Conservation (phyloP, 2,329 filamentous ascomycete genomes). For the Emergomyces orientalis region DNA sequence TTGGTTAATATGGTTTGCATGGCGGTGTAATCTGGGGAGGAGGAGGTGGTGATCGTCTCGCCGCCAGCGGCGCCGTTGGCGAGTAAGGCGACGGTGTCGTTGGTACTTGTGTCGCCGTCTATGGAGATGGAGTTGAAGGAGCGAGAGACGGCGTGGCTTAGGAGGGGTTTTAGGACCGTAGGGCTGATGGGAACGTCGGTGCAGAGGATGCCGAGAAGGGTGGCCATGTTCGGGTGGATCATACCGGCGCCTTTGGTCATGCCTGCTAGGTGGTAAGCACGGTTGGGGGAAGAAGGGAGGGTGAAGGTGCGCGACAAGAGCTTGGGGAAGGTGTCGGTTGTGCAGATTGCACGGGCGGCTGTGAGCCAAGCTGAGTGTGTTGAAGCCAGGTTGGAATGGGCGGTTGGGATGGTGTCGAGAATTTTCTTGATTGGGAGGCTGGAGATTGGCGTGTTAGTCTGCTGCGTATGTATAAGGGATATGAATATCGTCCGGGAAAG, state of each 20-base stretch:
- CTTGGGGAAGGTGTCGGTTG: conserved; percentile 97
- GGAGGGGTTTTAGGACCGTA: conserved; percentile 56
- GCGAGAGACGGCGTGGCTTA: conserved; percentile 64
- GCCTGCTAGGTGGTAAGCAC: conserved; percentile 76
- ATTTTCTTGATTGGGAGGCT: conserved; percentile 89
- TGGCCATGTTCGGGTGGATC: conserved; percentile 99
- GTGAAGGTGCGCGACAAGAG: conserved; percentile 75
- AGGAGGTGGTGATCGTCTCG: conserved; percentile 45
- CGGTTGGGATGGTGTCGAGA: conserved; percentile 66
- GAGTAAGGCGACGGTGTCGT: conserved; percentile 90
- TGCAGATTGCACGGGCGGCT: conserved; percentile 87
- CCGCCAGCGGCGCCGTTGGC: conserved; percentile 89
- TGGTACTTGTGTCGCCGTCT: conserved; percentile 94
- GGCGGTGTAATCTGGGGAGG: conserved; percentile 53
- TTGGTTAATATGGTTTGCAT: conserved; percentile 62
- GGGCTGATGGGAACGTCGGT: conserved; percentile 78
- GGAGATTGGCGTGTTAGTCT: conserved; percentile 8
- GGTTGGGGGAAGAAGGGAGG: conserved; percentile 66
- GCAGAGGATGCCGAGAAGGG: conserved; percentile 79
- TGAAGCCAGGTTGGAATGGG: conserved; percentile 59
- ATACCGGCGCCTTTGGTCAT: conserved; percentile 98
- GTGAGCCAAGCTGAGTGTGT: conserved; percentile 79
- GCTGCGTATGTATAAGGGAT: conserved; percentile 2
- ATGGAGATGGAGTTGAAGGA: conserved; percentile 97
- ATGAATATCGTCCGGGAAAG: background rate